Evolutionary conservation across 441 rosid genomes (phyloP).

Genomic region (Syzygium malaccense): DNA sequence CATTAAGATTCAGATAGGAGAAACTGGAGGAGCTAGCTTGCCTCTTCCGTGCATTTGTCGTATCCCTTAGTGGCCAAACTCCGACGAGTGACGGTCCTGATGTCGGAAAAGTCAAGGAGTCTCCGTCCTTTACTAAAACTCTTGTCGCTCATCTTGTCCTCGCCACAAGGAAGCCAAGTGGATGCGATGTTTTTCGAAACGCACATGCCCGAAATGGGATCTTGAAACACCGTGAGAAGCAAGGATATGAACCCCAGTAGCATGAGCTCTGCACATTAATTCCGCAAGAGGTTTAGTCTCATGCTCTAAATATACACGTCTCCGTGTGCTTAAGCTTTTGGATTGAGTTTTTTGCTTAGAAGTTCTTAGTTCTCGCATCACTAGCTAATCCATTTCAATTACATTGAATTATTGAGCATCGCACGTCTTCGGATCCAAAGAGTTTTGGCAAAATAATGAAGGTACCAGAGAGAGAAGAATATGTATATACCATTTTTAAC

Average conservation of each 20-base stretch:
- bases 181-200: background rate
- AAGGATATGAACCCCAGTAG: conserved; percentile 89
- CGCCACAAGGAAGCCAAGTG: conserved; percentile 71
- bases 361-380: background rate
- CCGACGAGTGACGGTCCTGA: conserved; percentile 30
- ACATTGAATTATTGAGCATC: background rate
- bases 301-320: background rate
- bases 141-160: background rate
- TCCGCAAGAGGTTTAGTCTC: background rate
- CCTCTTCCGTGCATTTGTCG: conserved; percentile 47
- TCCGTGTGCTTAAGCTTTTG: background rate
- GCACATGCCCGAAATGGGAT: conserved; percentile 35
- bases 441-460: background rate
- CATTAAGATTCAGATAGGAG: background rate
- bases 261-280: conserved; percentile 60
- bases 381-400: background rate
- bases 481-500: conserved; percentile 56
- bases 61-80: conserved; percentile 33
- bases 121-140: conserved; percentile 3
- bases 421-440: background rate
- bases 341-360: background rate
- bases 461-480: background rate
- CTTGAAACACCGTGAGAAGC: conserved; percentile 51
- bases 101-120: conserved; percentile 30
- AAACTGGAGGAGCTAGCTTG: conserved; percentile 1